phyloP scores from a whole-genome alignment of 352 stramenopile species.

The Elongisporangium prolatum region DNA sequence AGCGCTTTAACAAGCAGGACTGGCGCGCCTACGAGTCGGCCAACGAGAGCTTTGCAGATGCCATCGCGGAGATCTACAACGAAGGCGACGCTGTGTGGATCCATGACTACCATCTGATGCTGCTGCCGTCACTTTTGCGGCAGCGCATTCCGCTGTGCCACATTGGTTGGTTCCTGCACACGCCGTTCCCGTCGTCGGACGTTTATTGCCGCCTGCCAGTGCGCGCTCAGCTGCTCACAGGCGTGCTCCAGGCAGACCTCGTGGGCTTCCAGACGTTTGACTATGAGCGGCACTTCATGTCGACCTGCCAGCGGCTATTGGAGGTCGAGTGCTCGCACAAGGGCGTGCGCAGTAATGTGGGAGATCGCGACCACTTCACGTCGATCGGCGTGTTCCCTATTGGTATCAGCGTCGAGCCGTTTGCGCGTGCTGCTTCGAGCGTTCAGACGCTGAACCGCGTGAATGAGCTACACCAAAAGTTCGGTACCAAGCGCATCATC shows the following conservation, averaged over 20 bases:
- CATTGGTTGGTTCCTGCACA: slow-evolving; percentile 89
- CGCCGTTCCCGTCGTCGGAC: slow-evolving; percentile 82
- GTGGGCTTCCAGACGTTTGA: slow-evolving; percentile 89
- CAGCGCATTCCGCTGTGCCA: slow-evolving; percentile 63
- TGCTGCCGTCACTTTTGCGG: slow-evolving; percentile 79
- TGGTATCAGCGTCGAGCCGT: slow-evolving; percentile 81
- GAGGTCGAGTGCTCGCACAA: slow-evolving; percentile 71
- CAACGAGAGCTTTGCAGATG: slow-evolving; percentile 83
- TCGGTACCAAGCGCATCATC: slow-evolving; percentile 79
- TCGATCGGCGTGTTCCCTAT: slow-evolving; percentile 86
- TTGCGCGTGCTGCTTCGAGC: slow-evolving; percentile 58
- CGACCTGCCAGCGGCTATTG: slow-evolving; percentile 72
- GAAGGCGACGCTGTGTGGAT: slow-evolving; percentile 88
- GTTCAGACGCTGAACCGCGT: slow-evolving; percentile 52
- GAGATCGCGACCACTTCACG: slow-evolving; percentile 80
- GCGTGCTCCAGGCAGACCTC: slow-evolving; percentile 80
- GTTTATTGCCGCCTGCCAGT: slow-evolving; percentile 84
- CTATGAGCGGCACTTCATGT: slow-evolving; percentile 86
- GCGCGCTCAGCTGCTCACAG: slow-evolving; percentile 64
- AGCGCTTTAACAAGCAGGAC: slow-evolving; percentile 86
- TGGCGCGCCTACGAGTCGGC: slow-evolving; percentile 87
- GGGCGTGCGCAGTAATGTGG: slow-evolving; percentile 63
- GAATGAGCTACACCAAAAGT: slow-evolving; percentile 71
- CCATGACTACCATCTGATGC: slow-evolving; percentile 90
- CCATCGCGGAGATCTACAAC: slow-evolving; percentile 84